Evolutionary conservation across 495 filamentous ascomycete species (phyloP).

Genomic region (Aspergillus biplanus): DNA sequence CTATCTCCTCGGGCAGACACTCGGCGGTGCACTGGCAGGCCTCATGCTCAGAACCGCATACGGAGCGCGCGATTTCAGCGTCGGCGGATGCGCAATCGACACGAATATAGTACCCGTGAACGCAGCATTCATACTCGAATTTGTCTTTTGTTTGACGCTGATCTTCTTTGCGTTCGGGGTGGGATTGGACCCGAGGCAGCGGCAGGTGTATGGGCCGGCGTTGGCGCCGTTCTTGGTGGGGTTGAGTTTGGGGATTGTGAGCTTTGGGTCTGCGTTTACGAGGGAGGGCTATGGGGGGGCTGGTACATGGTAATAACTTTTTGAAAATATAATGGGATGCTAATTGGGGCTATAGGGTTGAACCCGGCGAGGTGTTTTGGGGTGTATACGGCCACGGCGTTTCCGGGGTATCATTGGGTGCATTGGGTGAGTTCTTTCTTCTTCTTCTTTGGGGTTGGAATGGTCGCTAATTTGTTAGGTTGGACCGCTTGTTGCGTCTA

Average conservation of each 20-base stretch:
- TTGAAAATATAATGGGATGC: not conserved
- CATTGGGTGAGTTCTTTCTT: conserved; percentile 35
- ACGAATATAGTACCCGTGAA: conserved; percentile 28
- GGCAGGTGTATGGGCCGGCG: conserved; percentile 52
- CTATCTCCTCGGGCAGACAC: conserved; percentile 47
- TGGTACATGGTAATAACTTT: conserved; percentile 31
- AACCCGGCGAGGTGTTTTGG: conserved; percentile 43
- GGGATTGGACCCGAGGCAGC: conserved; percentile 61
- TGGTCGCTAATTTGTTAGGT: conserved; percentile 19
- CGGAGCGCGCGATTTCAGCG: conserved; percentile 32
- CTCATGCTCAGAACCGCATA: conserved; percentile 37
- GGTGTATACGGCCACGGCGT: conserved; percentile 34
- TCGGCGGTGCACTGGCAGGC: conserved; percentile 51
- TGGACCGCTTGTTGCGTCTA: conserved; percentile 32
- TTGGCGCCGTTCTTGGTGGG: conserved; percentile 58
- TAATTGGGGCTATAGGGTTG: conserved; percentile 23
- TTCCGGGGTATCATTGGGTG: conserved; percentile 41
- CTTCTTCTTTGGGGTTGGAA: not conserved
- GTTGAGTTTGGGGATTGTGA: conserved; percentile 47
- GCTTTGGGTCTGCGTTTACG: conserved; percentile 48
- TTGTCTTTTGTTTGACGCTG: conserved; percentile 43
- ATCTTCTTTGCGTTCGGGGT: conserved; percentile 52
- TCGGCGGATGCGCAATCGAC: conserved; percentile 42
- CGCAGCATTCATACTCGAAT: conserved; percentile 50
- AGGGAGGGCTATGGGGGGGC: conserved; percentile 49